Evolutionary conservation across 2,329 filamentous ascomycete genomes (phyloP).

Genomic region (Aureobasidium zeae): DNA sequence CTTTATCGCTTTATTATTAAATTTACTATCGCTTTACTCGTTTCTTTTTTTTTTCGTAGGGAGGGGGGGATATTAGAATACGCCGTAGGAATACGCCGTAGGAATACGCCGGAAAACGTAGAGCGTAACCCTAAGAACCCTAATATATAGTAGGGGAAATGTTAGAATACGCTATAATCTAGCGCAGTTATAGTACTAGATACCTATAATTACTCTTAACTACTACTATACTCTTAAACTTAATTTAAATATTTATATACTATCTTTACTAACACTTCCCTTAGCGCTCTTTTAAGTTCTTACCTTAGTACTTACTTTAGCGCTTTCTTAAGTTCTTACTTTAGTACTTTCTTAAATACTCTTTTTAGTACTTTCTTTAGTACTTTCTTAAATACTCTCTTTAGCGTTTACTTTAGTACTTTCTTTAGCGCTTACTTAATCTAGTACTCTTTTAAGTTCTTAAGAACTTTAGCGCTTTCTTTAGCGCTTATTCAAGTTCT

Average conservation of each 20-base stretch:
- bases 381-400: too few relatives aligned
- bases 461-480: background rate
- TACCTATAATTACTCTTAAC: background rate
- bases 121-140: too few relatives aligned
- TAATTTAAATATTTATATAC: background rate
- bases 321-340: background rate
- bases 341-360: background rate
- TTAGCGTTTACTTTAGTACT: background rate
- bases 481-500: too few relatives aligned
- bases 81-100: background rate
- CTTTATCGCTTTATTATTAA: too few relatives aligned
- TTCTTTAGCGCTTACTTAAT: background rate
- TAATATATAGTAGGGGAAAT: background rate
- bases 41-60: too few relatives aligned
- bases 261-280: background rate
- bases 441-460: background rate
- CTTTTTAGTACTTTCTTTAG: background rate
- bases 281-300: background rate
- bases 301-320: background rate
- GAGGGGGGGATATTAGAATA: too few relatives aligned
- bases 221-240: background rate
- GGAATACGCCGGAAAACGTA: too few relatives aligned
- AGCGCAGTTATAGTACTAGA: background rate
- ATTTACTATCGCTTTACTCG: too few relatives aligned
- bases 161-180: background rate